Evolutionary conservation across 305 asterid genomes (phyloP).

Genomic region (Fraxinus albicans): DNA sequence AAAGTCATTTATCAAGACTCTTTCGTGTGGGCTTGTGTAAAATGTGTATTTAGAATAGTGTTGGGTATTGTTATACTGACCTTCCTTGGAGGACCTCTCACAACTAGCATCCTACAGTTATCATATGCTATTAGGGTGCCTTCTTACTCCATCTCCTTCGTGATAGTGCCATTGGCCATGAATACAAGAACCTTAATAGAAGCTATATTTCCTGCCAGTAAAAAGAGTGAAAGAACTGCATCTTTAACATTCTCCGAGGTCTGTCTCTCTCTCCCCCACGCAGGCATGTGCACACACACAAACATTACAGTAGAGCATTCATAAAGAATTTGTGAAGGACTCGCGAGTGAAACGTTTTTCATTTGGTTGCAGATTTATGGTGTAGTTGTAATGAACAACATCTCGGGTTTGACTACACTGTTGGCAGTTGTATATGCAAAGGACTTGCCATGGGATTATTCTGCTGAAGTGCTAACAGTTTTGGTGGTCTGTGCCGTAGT

Average conservation of each 20-base stretch:
- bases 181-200: not conserved
- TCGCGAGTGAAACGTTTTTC: not conserved
- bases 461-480: not conserved
- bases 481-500: not conserved
- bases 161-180: conserved; percentile 1
- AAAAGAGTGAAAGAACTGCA: not conserved
- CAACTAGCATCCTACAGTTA: not conserved
- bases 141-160: not conserved
- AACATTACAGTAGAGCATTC: not conserved
- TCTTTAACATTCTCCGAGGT: not conserved
- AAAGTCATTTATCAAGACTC: not conserved
- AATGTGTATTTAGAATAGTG: not conserved
- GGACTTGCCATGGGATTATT: not conserved
- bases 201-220: not conserved
- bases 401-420: not conserved
- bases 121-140: not conserved
- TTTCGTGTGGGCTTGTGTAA: not conserved
- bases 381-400: conserved; percentile 25
- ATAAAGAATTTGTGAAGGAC: not conserved
- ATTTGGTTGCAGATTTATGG: conserved; percentile 20
- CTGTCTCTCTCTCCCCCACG: too few species aligned
- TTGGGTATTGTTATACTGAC: not conserved
- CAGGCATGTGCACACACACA: not conserved
- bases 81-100: not conserved
- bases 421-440: not conserved